phyloP scores from a whole-genome alignment of 257 asterid species.

The Pogostemon cablin region DNA sequence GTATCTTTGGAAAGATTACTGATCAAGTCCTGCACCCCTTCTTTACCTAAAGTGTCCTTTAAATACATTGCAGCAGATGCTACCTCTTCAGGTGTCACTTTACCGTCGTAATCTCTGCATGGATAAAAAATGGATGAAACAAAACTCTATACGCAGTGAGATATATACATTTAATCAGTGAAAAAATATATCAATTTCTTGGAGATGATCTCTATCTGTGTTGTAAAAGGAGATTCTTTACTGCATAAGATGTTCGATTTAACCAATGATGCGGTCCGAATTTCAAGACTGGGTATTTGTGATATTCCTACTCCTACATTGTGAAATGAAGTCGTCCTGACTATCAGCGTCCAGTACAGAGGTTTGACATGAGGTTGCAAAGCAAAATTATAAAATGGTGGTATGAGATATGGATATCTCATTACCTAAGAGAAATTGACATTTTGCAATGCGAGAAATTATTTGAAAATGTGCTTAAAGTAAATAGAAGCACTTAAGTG shows the following conservation, averaged over 20 bases:
- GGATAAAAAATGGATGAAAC: slow-evolving; percentile 7
- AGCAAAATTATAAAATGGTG: neutral
- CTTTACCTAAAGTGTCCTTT: slow-evolving; percentile 82
- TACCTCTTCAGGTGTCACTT: slow-evolving; percentile 86
- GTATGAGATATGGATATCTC: neutral
- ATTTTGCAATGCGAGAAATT: neutral
- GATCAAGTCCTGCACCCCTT: slow-evolving; percentile 79
- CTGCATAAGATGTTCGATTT: neutral
- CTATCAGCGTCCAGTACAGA: neutral
- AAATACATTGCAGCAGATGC: slow-evolving; percentile 81
- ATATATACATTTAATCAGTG: neutral
- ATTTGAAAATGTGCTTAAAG: slow-evolving; percentile 1
- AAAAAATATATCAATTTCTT: neutral
- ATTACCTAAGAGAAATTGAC: neutral
- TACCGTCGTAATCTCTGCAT: slow-evolving; percentile 81
- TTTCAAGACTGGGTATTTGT: too few species aligned
- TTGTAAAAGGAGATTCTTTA: neutral
- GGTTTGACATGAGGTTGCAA: neutral
- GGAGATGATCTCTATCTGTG: neutral
- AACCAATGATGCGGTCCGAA: too few species aligned
- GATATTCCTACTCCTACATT: too few species aligned
- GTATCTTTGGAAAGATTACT: slow-evolving; percentile 82
- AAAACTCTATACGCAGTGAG: neutral
- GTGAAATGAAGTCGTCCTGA: neutral
- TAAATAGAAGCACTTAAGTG: neutral